Base-by-base conservation (phyloP, 805 yeast species). In the Sugiyamaella qingdaonensis region DNA sequence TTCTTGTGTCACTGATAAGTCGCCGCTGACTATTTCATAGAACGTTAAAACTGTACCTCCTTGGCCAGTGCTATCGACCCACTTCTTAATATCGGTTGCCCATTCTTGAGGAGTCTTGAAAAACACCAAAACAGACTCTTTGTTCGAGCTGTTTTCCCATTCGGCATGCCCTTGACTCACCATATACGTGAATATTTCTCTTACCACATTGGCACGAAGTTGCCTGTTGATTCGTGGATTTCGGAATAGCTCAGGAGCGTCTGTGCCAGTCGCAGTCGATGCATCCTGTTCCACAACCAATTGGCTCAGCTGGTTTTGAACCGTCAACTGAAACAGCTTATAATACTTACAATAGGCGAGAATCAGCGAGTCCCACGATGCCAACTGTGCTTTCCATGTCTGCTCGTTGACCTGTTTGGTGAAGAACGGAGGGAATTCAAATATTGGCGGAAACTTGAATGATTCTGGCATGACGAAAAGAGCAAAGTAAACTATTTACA, bases 401-500 rank as follows among this genome's bases (percentile, higher is more conserved):
- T 86, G 81, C 35, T 82, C 78, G 61, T 92, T 91, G 19, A 94
- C 90, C 69, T 92, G 99, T 56, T 81, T 77, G 8, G 98, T 94
- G 71, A 82, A 92, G 60, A 92, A 81, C 0, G 99, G 99, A 4
- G 97, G 97, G 68, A 90, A 92, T 36, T 80, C 74, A 62, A 82
- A 82, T 16, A 84, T 82, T 2, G 77, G 66, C 4, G 88, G 86
- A 50, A 73, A 74, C 49, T 50, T 51, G 52, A 58, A 60, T 32
- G 49, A 44, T 47, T n/a, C 31, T n/a, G 43, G 10, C 43, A 33
- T 34, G 16, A 16, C n/a, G 18, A 18, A 21, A 24, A 24, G 7
- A 36, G 27, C 39, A 18, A 27, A 33, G 32, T n/a, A 14, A 16
- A n/a, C 13, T n/a, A 39, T 11, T 19, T 18, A 13, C n/a, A 16